A percentile compares a stretch with the other conserved stretches of the same genome.
Evolutionary conservation across 2,329 filamentous ascomycete species (phyloP).

Genomic region (Fusarium devonianum): DNA sequence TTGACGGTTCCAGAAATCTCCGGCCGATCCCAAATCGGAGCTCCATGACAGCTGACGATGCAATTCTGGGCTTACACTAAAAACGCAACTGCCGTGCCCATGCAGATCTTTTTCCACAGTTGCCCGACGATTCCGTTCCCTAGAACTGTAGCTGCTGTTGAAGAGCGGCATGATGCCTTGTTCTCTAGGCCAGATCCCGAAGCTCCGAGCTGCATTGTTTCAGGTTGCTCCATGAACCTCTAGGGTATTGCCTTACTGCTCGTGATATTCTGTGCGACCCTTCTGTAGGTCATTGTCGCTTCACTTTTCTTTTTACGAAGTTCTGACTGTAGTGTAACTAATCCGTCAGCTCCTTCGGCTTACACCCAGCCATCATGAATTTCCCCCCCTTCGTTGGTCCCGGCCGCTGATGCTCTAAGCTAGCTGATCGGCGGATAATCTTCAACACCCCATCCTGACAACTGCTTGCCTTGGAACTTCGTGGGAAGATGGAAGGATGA

Average conservation of each 20-base stretch:
- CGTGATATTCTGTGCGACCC: slow-evolving; percentile 22
- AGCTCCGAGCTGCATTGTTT: slow-evolving; percentile 13
- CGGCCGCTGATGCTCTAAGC: slow-evolving; percentile 16
- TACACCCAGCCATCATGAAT: slow-evolving; percentile 14
- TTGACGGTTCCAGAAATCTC: too few relatives aligned
- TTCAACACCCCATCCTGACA: slow-evolving; percentile 1
- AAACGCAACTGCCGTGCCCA: not conserved
- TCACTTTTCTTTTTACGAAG: slow-evolving; percentile 8
- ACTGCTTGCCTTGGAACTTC: slow-evolving; percentile 1
- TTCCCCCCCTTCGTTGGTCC: slow-evolving; percentile 8
- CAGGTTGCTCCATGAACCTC: slow-evolving; percentile 12
- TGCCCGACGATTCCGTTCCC: too few relatives aligned
- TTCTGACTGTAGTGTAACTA: slow-evolving; percentile 14
- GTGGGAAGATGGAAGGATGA: slow-evolving; percentile 16
- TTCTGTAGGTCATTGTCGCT: not conserved
- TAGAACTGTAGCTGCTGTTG: too few relatives aligned
- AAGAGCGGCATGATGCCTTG: too few relatives aligned
- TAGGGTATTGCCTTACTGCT: slow-evolving; percentile 20
- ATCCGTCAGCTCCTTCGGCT: slow-evolving; percentile 6
- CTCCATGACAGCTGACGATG: not conserved
- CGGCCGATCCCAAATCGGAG: too few relatives aligned
- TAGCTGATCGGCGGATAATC: slow-evolving; percentile 20
- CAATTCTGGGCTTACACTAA: slow-evolving; percentile 9
- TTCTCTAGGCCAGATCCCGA: slow-evolving; percentile 15
- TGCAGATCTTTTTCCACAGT: slow-evolving; percentile 23